Base-by-base conservation (phyloP, 306 rosid species). In the Crataegus laevigata region DNA sequence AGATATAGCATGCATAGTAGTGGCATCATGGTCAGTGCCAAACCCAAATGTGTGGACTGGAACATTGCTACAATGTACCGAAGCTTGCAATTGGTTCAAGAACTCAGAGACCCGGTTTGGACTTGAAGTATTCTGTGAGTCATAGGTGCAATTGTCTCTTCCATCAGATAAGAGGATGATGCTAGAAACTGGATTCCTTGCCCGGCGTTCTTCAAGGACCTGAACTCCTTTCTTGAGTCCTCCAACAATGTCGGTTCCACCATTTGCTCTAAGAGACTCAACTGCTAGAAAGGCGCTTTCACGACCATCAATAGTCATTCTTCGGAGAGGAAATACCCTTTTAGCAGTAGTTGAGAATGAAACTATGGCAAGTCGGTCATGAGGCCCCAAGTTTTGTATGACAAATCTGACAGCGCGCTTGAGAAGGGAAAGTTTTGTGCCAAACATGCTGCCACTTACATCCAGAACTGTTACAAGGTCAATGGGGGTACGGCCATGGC, bases 101-200 rank as follows among this genome's bases (percentile, higher is more conserved):
- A 12, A 15, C 17, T 47, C 55, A 45, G 22, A 17, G 47, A 17
- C 21, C 71, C 8, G 25, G 60, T 14, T 62, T 62, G 40, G n/a
- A 62, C 67, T 29, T 62, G 67, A 29, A 3, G 40, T 62, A 62
- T 21, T 62, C n/a, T 28, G 30, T 62, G 67, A 14, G 10, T 38
- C n/a, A 62, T 17, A 15, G 40, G 0, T 62, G 62, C 15, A 75
- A 71, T 42, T 68, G 11, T 79, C 78, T 12, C 63, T 57, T 17
- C 82, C 87, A 74, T 80, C 87, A 15, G 87, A 79, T 22, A 83
- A 71, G 51, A 83, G 82, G 73, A 83, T 67, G 71, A 83, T 76
- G 47, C 79, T 77, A 1, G 76, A 71, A 4, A 83, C 83, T 11
- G 68, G 68, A 51, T 66, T 75, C n/a, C 51, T 79, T 58, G 68